These are phyloP conservation scores for Spathaspora sp. DNA, from an alignment of 805 yeast species.

Conservation along the genomic window DNA sequence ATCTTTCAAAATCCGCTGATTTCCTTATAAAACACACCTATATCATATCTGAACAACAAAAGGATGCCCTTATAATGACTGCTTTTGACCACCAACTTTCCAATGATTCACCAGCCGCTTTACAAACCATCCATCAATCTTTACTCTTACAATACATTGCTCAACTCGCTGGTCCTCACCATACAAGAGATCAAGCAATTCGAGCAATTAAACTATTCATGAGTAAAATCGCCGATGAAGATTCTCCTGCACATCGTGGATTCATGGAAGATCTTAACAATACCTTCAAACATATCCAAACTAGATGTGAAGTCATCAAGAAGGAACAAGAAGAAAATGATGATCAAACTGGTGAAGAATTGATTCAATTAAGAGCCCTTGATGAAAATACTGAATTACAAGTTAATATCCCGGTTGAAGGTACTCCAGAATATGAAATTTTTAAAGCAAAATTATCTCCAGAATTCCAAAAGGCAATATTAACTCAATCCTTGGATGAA, in stretches of 20 bases:
- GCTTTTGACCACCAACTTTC: constrained; percentile 82
- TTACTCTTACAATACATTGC: constrained; percentile 71
- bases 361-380: constrained; percentile 82
- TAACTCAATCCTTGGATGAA: constrained; percentile 65
- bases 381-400: constrained; percentile 78
- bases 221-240: constrained; percentile 49
- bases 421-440: constrained; percentile 51
- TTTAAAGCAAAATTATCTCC: constrained; percentile 54
- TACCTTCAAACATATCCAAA: constrained; percentile 71
- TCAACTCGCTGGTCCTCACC: constrained; percentile 35
- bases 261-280: constrained; percentile 69
- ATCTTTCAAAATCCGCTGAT: constrained; percentile 47
- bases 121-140: constrained; percentile 74
- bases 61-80: constrained; percentile 88
- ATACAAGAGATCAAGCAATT: constrained; percentile 23
- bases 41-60: constrained; percentile 78
- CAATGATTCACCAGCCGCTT: constrained; percentile 51
- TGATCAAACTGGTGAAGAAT: constrained; percentile 53
- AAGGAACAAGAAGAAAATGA: constrained; percentile 41
- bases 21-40: constrained; percentile 57
- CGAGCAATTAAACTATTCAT: constrained; percentile 63
- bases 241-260: constrained; percentile 62
- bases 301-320: constrained; percentile 66
- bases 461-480: constrained; percentile 72
- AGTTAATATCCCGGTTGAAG: constrained; percentile 62